Conservation (phyloP, 2,329 filamentous ascomycete species). For the Aureobasidium sp. region DNA sequence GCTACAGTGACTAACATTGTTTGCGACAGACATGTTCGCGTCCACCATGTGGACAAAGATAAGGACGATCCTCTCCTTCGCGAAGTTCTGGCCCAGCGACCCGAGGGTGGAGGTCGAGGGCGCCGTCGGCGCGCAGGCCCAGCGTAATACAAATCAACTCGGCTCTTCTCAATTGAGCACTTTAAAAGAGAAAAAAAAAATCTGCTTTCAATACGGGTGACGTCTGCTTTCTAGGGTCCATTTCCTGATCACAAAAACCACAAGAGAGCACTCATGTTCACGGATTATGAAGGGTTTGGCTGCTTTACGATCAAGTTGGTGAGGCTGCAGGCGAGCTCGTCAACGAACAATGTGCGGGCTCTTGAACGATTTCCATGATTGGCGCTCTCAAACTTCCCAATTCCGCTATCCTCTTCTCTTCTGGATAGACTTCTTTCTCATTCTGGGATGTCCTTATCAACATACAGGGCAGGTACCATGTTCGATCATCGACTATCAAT, state of each 20-base stretch:
- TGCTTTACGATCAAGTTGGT: background rate
- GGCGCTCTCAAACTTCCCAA: background rate
- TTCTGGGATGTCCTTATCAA: background rate
- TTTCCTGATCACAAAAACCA: background rate
- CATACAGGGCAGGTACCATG: background rate
- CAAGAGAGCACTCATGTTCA: conserved; percentile 20
- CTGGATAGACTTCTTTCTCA: background rate
- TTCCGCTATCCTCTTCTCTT: background rate
- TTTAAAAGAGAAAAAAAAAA: background rate
- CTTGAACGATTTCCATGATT: background rate
- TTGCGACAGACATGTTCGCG: conserved; percentile 73
- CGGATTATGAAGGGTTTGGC: background rate
- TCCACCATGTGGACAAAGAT: conserved; percentile 83
- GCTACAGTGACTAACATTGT: background rate
- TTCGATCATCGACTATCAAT: background rate
- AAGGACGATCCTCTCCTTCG: conserved; percentile 77
- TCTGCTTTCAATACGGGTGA: background rate
- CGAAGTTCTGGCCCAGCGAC: conserved; percentile 77
- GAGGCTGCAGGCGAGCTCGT: conserved; percentile 6
- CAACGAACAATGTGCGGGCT: background rate
- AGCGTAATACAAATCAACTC: background rate
- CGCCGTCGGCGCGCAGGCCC: conserved; percentile 58
- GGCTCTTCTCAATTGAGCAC: too few relatives aligned
- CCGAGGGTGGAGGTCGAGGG: conserved; percentile 75
- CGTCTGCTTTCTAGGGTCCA: background rate